Percentiles rank a stretch among this genome's conserved stretches.
Conservation (phyloP, 805 yeast genomes). For the Metschnikowia orientalis region DNA sequence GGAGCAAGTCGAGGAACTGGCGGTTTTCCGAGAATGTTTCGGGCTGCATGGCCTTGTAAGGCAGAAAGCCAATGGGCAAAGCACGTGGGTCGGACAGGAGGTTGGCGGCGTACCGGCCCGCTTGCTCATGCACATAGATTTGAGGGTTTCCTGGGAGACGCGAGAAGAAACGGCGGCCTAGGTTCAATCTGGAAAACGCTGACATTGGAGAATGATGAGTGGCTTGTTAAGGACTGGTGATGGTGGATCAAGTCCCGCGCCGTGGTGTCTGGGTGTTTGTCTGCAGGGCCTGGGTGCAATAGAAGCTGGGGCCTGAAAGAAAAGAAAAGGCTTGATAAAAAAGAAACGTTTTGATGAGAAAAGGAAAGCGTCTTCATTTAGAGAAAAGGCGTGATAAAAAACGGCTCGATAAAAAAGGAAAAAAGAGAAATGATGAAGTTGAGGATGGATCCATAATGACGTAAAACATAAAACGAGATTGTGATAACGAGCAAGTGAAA, state of each 20-base stretch:
- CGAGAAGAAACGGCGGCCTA: conserved; percentile 4
- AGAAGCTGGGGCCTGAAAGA: background rate
- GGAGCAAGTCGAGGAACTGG: conserved; percentile 26
- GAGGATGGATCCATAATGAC: too few species aligned
- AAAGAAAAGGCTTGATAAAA: background rate
- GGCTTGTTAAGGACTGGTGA: background rate
- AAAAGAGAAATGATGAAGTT: too few species aligned
- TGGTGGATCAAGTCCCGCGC: background rate
- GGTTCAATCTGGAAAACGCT: background rate
- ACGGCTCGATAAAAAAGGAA: too few species aligned
- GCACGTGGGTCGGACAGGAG: conserved; percentile 21
- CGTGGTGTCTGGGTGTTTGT: background rate
- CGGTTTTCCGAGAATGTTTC: conserved; percentile 24
- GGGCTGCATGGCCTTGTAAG: conserved; percentile 18
- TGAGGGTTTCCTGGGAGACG: conserved; percentile 11
- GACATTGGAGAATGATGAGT: background rate
- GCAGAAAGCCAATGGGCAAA: conserved; percentile 22
- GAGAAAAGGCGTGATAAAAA: too few species aligned
- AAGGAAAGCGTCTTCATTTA: too few species aligned
- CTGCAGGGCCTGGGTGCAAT: background rate
- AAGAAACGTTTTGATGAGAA: background rate
- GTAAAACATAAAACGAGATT: too few species aligned
- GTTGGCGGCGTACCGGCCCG: conserved; percentile 15
- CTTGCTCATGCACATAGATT: conserved; percentile 14
- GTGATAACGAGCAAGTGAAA: too few species aligned